Evolutionary conservation across 169 alveolate genomes (phyloP).

Genomic region (Plasmodium billcollinsi): DNA sequence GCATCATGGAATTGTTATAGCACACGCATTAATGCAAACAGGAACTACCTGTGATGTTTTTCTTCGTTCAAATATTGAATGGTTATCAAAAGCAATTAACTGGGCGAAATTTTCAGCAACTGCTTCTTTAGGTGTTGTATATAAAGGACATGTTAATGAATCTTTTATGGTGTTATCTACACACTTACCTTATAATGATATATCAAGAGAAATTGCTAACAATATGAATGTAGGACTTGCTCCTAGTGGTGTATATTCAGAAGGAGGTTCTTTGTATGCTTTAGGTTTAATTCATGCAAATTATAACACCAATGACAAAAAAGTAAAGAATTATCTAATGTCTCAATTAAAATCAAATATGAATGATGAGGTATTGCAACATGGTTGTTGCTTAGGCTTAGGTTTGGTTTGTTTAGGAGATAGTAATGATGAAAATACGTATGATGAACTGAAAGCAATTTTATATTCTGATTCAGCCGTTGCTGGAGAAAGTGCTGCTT

Average conservation of each 20-base stretch:
- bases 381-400: constrained; percentile 97
- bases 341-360: constrained; percentile 86
- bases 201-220: constrained; percentile 67
- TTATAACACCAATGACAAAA: constrained; percentile 85
- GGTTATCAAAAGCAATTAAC: constrained; percentile 95
- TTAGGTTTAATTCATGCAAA: constrained; percentile 95
- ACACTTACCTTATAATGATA: constrained; percentile 60
- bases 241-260: constrained; percentile 89
- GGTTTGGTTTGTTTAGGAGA: constrained; percentile 96
- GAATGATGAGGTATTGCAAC: constrained; percentile 89
- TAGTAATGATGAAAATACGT: constrained; percentile 85
- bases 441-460: constrained; percentile 92
- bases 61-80: constrained; percentile 93
- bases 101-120: constrained; percentile 99
- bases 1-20: constrained; percentile 94
- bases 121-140: constrained; percentile 98
- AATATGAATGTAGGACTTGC: constrained; percentile 82
- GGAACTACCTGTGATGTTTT: constrained; percentile 97
- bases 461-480: constrained; percentile 95
- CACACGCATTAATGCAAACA: constrained; percentile 94
- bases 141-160: constrained; percentile 86
- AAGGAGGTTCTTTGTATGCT: constrained; percentile 99
- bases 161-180: constrained; percentile 73
- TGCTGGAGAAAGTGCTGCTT: constrained; percentile 99
- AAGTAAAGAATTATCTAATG: constrained; percentile 85